Percentiles rank a stretch among this genome's conserved stretches.
Evolutionary conservation across 1,284 basidiomycete genomes (phyloP).

Genomic region (Sphaerobolus stellatus): DNA sequence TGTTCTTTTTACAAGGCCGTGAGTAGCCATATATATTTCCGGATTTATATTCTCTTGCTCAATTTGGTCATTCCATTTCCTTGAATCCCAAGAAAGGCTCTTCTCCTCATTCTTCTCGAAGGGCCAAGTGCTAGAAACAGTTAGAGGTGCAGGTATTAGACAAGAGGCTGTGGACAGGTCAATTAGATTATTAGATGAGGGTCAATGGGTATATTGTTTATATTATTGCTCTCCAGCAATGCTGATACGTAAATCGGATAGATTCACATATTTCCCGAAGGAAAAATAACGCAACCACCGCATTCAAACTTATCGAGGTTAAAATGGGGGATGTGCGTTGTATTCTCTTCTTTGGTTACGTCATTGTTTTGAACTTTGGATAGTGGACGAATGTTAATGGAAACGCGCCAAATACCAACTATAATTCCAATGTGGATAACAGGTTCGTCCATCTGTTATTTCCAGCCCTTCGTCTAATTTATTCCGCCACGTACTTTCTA

Average conservation of each 20-base stretch:
- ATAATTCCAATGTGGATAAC: constrained; percentile 95
- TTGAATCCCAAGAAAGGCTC: constrained; percentile 51
- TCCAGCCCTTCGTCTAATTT: background rate
- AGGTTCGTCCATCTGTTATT: constrained; percentile 43
- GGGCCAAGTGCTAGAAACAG: constrained; percentile 93
- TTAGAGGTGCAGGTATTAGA: constrained; percentile 86
- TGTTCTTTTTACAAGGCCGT: constrained; percentile 95
- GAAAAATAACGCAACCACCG: constrained; percentile 81
- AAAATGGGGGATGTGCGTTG: constrained; percentile 95
- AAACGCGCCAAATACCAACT: constrained; percentile 67
- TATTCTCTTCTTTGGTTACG: constrained; percentile 12
- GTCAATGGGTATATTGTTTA: constrained; percentile 71
- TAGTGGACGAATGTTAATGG: constrained; percentile 85
- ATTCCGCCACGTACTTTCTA: constrained; percentile 23
- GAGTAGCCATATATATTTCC: constrained; percentile 29
- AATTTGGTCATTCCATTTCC: no score
- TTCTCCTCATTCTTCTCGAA: constrained; percentile 83
- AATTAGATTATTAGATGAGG: constrained; percentile 75
- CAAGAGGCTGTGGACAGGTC: constrained; percentile 85
- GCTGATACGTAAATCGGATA: constrained; percentile 28
- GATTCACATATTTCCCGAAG: constrained; percentile 95
- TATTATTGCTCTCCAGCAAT: background rate
- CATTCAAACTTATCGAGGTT: constrained; percentile 72
- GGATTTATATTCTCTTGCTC: constrained; percentile 2
- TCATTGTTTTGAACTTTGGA: background rate